These are phyloP conservation scores for Tulasnella sp. DNA, from an alignment of 768 basidiomycete species.

Conservation along the genomic window DNA sequence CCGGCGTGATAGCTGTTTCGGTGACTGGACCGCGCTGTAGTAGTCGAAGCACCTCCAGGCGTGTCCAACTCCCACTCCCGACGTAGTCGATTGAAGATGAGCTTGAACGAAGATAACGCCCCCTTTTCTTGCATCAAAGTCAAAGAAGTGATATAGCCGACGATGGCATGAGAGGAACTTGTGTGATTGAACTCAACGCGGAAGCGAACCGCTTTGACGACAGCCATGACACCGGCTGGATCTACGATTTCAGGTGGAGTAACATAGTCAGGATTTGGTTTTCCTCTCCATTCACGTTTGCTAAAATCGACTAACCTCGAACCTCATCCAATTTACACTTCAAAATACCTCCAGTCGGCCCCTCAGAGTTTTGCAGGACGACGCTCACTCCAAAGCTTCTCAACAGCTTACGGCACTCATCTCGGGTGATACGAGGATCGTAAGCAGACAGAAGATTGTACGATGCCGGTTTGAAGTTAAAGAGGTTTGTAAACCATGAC, in stretches of 20 bases:
- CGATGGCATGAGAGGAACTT: conserved; percentile 28
- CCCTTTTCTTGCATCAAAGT: conserved; percentile 77
- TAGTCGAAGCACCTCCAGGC: conserved; percentile 15
- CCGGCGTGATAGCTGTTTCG: not conserved
- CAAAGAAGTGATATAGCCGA: conserved; percentile 46
- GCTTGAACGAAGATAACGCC: conserved; percentile 68
- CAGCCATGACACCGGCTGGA: conserved; percentile 38
- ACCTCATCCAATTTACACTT: conserved; percentile 68
- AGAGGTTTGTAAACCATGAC: conserved; percentile 77
- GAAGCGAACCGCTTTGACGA: conserved; percentile 66
- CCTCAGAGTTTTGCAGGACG: conserved; percentile 39
- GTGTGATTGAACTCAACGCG: conserved; percentile 56
- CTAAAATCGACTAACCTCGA: no score
- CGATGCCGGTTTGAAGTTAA: conserved; percentile 66
- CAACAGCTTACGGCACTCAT: conserved; percentile 63
- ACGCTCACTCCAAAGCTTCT: conserved; percentile 60
- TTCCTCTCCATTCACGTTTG: no score
- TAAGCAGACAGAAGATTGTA: conserved; percentile 47
- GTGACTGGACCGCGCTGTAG: not conserved
- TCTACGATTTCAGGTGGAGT: conserved; percentile 25
- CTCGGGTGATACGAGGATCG: conserved; percentile 34
- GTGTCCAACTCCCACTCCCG: conserved; percentile 59
- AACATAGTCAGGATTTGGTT: no score
- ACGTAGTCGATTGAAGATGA: conserved; percentile 52
- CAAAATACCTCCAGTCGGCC: conserved; percentile 41